A percentile compares a stretch with the other conserved stretches of the same genome.
These are phyloP conservation scores for Ganoderma sinense DNA, from an alignment of 1,284 basidiomycete genomes.

Conservation along the genomic window DNA sequence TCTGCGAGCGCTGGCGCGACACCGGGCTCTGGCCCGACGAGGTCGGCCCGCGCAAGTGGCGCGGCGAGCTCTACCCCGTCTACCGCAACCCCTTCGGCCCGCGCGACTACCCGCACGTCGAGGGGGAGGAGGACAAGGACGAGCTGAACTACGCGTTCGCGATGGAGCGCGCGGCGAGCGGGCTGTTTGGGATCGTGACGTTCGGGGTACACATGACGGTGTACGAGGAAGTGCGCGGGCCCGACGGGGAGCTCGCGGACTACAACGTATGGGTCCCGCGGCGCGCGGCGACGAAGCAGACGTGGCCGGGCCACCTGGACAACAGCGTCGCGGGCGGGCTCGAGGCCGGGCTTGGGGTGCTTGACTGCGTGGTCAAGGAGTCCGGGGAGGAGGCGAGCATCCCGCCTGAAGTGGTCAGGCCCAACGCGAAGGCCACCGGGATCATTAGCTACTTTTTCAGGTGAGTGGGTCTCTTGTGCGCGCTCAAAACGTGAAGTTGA, in stretches of 20 bases:
- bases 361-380: slow-evolving; percentile 90
- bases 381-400: slow-evolving; percentile 93
- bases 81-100: slow-evolving; percentile 76
- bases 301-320: slow-evolving; percentile 83
- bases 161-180: slow-evolving; percentile 89
- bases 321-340: slow-evolving; percentile 86
- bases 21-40: slow-evolving; percentile 64
- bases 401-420: slow-evolving; percentile 63
- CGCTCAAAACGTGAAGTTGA: slow-evolving; percentile 23
- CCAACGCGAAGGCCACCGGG: slow-evolving; percentile 65
- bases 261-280: slow-evolving; percentile 85
- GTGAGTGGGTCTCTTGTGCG: slow-evolving; percentile 45
- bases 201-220: slow-evolving; percentile 89
- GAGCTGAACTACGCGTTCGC: slow-evolving; percentile 77
- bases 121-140: slow-evolving; percentile 27
- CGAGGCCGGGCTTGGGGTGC: slow-evolving; percentile 74
- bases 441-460: slow-evolving; percentile 74
- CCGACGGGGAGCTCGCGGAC: slow-evolving; percentile 46
- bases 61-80: slow-evolving; percentile 84
- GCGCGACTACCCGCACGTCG: slow-evolving; percentile 38
- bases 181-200: slow-evolving; percentile 90
- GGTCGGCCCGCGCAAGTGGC: slow-evolving; percentile 82
- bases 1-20: slow-evolving; percentile 78
- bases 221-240: slow-evolving; percentile 56
- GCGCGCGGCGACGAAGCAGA: slow-evolving; percentile 87